These are phyloP conservation scores for Sphagnum magellanicum DNA, from an alignment of 228 moss, liverwort and hornwort species.

Conservation along the genomic window DNA sequence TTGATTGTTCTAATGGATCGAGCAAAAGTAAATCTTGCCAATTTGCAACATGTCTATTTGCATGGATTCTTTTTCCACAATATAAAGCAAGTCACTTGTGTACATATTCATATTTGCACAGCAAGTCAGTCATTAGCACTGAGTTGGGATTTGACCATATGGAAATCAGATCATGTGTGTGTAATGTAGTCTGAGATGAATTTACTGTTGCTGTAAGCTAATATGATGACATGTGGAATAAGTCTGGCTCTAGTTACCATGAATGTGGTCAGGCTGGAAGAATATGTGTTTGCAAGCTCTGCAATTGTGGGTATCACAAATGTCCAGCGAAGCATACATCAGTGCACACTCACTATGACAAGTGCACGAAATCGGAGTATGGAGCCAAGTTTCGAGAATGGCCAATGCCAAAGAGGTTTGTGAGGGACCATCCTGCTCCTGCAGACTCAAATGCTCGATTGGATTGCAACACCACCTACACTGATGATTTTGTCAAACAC, in stretches of 20 bases:
- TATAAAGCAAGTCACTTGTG: no score
- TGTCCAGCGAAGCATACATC: conserved; percentile 91
- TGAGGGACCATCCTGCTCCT: conserved; percentile 16
- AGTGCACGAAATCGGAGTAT: conserved; percentile 50
- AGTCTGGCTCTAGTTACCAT: background rate
- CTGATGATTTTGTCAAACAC: conserved; percentile 60
- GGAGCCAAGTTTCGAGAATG: conserved; percentile 63
- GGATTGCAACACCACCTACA: conserved; percentile 69
- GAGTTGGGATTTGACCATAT: no score
- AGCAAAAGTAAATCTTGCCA: no score
- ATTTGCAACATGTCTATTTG: no score
- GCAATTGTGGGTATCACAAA: conserved; percentile 85
- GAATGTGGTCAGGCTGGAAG: conserved; percentile 16
- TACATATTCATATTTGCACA: no score
- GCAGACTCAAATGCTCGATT: conserved; percentile 20
- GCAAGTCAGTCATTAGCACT: no score
- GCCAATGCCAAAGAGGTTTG: conserved; percentile 39
- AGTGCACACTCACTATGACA: conserved; percentile 42
- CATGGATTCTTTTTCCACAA: no score
- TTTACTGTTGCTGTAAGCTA: no score
- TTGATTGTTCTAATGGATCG: no score
- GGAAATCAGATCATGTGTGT: no score
- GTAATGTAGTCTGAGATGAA: no score
- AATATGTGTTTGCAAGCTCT: conserved; percentile 65
- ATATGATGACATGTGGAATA: no score